Conservation (phyloP, 805 yeast species). For the Barnettozyma populi region DNA sequence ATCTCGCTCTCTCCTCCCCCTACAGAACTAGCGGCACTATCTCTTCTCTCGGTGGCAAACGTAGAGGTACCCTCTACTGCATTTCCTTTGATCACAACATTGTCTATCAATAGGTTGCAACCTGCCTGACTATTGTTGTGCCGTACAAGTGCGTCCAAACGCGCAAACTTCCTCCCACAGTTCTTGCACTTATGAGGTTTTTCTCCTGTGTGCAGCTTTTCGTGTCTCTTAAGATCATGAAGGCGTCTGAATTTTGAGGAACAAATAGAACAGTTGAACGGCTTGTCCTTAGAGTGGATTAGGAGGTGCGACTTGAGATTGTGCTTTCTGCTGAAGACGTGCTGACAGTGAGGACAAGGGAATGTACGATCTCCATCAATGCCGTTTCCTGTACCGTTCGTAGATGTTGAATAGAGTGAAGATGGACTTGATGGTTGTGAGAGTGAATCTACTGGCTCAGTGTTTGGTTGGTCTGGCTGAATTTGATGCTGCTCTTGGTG, state of each 20-base stretch:
- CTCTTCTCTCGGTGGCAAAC: not conserved
- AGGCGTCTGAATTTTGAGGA: slow-evolving; percentile 58
- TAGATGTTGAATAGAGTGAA: not conserved
- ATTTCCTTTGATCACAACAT: slow-evolving; percentile 5
- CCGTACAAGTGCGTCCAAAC: slow-evolving; percentile 71
- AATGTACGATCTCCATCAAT: slow-evolving; percentile 30
- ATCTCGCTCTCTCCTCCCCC: not conserved
- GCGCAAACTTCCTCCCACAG: slow-evolving; percentile 62
- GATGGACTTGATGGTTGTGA: slow-evolving; percentile 6
- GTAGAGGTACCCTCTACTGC: not conserved
- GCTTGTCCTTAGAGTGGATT: slow-evolving; percentile 61
- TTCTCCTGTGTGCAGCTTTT: slow-evolving; percentile 70
- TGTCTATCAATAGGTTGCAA: slow-evolving; percentile 20
- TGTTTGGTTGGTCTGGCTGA: not conserved
- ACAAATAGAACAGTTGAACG: slow-evolving; percentile 60
- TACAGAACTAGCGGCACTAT: not conserved
- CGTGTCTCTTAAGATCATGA: slow-evolving; percentile 74
- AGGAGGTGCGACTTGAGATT: slow-evolving; percentile 67
- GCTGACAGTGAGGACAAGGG: slow-evolving; percentile 55
- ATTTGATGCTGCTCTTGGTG: not conserved
- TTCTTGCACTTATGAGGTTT: slow-evolving; percentile 57
- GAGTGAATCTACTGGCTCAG: not conserved
- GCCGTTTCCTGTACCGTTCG: not conserved
- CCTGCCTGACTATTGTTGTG: slow-evolving; percentile 47
- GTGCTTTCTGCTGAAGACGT: slow-evolving; percentile 65